These are phyloP conservation scores for Fallopia convolvulus DNA, from an alignment of 148 eudicot species.

Conservation along the genomic window DNA sequence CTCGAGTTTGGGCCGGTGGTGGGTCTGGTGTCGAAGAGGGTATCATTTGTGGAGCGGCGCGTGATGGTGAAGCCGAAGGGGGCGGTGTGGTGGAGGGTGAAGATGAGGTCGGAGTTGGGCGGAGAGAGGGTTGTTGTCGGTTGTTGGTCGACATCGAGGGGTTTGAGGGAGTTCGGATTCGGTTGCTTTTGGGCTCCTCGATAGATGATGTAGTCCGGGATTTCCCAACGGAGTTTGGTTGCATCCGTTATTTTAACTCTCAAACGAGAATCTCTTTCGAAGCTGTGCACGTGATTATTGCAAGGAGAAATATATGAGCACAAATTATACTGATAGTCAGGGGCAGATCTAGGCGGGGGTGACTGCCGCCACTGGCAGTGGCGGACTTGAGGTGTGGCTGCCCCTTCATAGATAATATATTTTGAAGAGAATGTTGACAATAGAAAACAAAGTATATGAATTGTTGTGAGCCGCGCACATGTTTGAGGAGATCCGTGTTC, in stretches of 20 bases:
- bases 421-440: too few species aligned
- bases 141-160: conserved; percentile 5
- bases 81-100: conserved; percentile 57
- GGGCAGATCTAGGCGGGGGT: too few species aligned
- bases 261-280: conserved; percentile 28
- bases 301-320: not conserved
- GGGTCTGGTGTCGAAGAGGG: conserved; percentile 44
- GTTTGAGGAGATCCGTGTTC: too few species aligned
- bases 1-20: not conserved
- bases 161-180: not conserved
- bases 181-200: conserved; percentile 3
- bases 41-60: conserved; percentile 47
- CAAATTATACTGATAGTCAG: not conserved
- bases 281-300: conserved; percentile 19
- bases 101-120: conserved; percentile 43
- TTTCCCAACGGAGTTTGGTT: conserved; percentile 33
- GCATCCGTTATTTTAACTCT: conserved; percentile 38
- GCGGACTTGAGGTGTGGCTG: too few species aligned
- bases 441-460: too few species aligned
- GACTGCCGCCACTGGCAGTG: too few species aligned
- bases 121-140: not conserved
- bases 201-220: conserved; percentile 27
- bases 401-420: too few species aligned
- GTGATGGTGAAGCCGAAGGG: conserved; percentile 64
- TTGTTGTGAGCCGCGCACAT: too few species aligned